phyloP scores from a whole-genome alignment of 2,329 filamentous ascomycete genomes.

The Trichoderma gracile region DNA sequence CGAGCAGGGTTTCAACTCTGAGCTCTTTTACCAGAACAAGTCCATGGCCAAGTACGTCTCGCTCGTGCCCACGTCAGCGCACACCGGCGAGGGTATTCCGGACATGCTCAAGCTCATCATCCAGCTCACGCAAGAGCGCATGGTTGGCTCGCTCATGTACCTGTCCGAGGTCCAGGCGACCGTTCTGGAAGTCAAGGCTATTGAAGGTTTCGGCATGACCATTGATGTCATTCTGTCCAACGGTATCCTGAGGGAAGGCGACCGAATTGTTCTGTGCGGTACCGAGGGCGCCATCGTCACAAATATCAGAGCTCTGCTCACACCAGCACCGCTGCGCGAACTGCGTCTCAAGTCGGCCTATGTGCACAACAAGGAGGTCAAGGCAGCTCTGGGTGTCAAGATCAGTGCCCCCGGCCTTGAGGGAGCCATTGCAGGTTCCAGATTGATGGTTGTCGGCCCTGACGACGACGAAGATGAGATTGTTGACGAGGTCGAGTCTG shows the following conservation, averaged over 20 bases:
- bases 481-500: conserved; percentile 92
- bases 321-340: conserved; percentile 89
- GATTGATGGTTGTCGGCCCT: conserved; percentile 88
- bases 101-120: conserved; percentile 97
- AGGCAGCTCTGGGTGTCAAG: conserved; percentile 97
- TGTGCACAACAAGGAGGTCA: conserved; percentile 99
- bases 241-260: conserved; percentile 90
- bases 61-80: conserved; percentile 93
- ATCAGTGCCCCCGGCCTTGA: conserved; percentile 96
- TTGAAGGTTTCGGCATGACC: conserved; percentile 97
- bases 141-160: conserved; percentile 98
- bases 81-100: conserved; percentile 98
- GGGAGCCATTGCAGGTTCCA: conserved; percentile 92
- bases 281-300: conserved; percentile 95
- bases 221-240: conserved; percentile 97
- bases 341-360: conserved; percentile 93
- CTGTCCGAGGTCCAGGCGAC: conserved; percentile 96
- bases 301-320: conserved; percentile 91
- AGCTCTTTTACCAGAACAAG: conserved; percentile 97
- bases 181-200: conserved; percentile 97
- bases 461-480: conserved; percentile 97
- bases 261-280: conserved; percentile 92
- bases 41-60: conserved; percentile 93
- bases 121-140: conserved; percentile 90
- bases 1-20: conserved; percentile 97